Conservation (phyloP, 176 grass and related monocot genomes). For the Phoenix dactylifera region DNA sequence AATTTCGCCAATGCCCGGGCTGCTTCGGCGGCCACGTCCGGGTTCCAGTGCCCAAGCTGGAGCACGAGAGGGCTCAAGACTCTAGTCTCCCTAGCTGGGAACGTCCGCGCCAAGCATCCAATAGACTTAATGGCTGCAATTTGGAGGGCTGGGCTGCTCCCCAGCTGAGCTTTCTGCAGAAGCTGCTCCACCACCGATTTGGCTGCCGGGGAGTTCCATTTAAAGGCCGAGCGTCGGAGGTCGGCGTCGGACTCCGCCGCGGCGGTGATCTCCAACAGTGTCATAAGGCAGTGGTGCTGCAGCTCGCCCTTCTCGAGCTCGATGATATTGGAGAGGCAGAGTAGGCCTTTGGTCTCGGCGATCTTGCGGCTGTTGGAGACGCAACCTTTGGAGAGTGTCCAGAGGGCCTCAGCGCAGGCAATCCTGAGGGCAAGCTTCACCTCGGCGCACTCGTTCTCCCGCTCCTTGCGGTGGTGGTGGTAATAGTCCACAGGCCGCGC, state of each 20-base stretch:
- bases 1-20: slow-evolving; percentile 9
- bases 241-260: slow-evolving; percentile 11
- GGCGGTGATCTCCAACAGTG: slow-evolving; percentile 6
- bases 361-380: slow-evolving; percentile 17
- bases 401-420: slow-evolving; percentile 17
- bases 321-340: slow-evolving; percentile 14
- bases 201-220: slow-evolving; percentile 15
- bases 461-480: slow-evolving; percentile 10
- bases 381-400: slow-evolving; percentile 15
- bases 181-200: slow-evolving; percentile 21
- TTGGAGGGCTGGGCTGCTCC: slow-evolving; percentile 12
- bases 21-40: slow-evolving; percentile 11
- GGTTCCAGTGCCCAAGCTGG: slow-evolving; percentile 16
- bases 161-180: background rate
- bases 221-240: slow-evolving; percentile 16
- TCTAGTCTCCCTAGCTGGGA: slow-evolving; percentile 7
- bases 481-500: background rate
- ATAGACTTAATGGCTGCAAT: slow-evolving; percentile 10
- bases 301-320: slow-evolving; percentile 16
- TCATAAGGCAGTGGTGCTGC: slow-evolving; percentile 17
- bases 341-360: slow-evolving; percentile 17
- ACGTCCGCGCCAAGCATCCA: slow-evolving; percentile 5
- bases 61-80: slow-evolving; percentile 1
- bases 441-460: slow-evolving; percentile 18
- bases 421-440: slow-evolving; percentile 19